phyloP scores from a whole-genome alignment of 768 basidiomycete genomes.

The Calocybe cyanea region DNA sequence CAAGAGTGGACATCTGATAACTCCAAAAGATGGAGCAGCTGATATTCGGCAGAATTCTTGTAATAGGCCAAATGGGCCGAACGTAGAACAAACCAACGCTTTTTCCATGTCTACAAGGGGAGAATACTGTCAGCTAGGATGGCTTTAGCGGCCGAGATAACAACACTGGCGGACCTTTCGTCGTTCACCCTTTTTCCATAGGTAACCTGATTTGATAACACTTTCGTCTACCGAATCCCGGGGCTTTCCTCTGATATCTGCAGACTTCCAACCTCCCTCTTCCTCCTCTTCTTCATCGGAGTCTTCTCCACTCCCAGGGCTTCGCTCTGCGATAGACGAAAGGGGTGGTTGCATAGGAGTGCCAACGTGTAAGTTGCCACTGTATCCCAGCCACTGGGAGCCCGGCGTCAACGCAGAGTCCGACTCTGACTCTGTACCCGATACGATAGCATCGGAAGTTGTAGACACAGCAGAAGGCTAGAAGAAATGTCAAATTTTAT shows the following conservation, averaged over 20 bases:
- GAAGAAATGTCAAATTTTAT: slow-evolving; percentile 7
- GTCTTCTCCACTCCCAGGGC: slow-evolving; percentile 70
- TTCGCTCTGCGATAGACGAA: slow-evolving; percentile 74
- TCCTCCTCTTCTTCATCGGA: slow-evolving; percentile 74
- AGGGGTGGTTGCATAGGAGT: slow-evolving; percentile 50
- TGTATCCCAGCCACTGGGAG: slow-evolving; percentile 28
- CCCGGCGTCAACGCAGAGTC: slow-evolving; percentile 62
- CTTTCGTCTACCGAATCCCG: slow-evolving; percentile 58
- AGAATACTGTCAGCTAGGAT: slow-evolving; percentile 5
- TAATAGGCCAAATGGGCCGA: slow-evolving; percentile 93
- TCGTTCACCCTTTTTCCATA: slow-evolving; percentile 97
- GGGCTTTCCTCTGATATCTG: slow-evolving; percentile 37
- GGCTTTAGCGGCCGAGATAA: not conserved
- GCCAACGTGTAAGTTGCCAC: slow-evolving; percentile 24
- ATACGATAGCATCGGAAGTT: slow-evolving; percentile 36
- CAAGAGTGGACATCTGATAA: slow-evolving; percentile 87
- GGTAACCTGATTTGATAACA: slow-evolving; percentile 87
- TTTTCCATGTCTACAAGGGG: slow-evolving; percentile 88
- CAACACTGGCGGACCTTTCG: slow-evolving; percentile 66
- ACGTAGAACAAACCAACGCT: slow-evolving; percentile 95
- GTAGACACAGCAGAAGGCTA: slow-evolving; percentile 19
- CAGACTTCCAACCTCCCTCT: slow-evolving; percentile 61
- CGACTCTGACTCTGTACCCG: slow-evolving; percentile 85
- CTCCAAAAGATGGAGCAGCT: slow-evolving; percentile 84
- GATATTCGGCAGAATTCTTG: slow-evolving; percentile 93